Evolutionary conservation across 495 filamentous ascomycete species (phyloP), one percentile per base, ranked within the genome.

Genomic region (Clavariopsis aquatica): DNA sequence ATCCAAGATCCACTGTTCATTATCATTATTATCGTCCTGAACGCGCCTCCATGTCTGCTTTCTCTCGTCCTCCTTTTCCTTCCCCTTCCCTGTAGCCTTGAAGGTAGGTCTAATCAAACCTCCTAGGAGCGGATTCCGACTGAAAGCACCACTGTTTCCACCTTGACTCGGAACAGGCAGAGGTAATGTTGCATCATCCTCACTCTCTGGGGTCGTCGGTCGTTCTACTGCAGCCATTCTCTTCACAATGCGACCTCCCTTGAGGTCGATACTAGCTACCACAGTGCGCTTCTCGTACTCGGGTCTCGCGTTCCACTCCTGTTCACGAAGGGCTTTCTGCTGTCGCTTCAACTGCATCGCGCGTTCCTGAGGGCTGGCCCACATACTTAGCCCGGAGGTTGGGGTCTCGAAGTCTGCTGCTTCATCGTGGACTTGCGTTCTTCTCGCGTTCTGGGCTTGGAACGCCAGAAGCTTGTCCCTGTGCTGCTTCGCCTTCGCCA

Each of bases 271-370:
- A 66, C 89, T 91, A 56, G 96, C 87, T 0, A 98, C 89, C 63
- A 92, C 86, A 70, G 83, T 85, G 65, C 92, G 84, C 82, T 94
- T 98, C 77, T 98, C 94, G 76, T 90, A 98, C 64, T 96, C 94
- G 1, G 94, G 93, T 60, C 87, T 82, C 2, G 89, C 89, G 65
- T 89, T 89, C 85, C 92, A 96, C 60, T 97, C 92, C 80, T 94
- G 87, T 79, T 96, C 90, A 6, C 90, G 76, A 69, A 96, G 72
- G 5, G 93, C 80, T 70, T 90, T 91, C 76, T 98, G 94, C 79
- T 98, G 94, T 64, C 84, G 84, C 76, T 96, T 96, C 60, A 98
- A 75, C 69, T 95, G 91, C 41, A 87, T 77, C 0, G 95, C 94
- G 38, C 95, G 81, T 74, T 98, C 92, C 59, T 88, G 85, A 0